Evolutionary conservation across 2,329 filamentous ascomycete genomes (phyloP).

Genomic region (Curvularia sp.): DNA sequence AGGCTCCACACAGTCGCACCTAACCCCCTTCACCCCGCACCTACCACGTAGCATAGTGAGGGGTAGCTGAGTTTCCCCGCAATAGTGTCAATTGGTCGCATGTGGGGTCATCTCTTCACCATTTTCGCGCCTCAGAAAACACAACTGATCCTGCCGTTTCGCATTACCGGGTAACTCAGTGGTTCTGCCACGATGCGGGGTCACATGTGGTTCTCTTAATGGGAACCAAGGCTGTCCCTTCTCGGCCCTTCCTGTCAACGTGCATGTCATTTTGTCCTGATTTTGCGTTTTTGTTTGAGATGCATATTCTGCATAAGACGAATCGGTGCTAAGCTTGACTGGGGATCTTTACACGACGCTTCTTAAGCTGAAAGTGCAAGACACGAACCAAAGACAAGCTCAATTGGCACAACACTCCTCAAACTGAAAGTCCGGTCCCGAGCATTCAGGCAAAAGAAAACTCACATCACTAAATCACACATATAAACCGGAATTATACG

Average conservation of each 20-base stretch:
- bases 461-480: not conserved
- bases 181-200: slow-evolving; percentile 1
- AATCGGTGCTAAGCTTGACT: not conserved
- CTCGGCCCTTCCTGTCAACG: not conserved
- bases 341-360: not conserved
- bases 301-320: not conserved
- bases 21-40: slow-evolving; percentile 20
- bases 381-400: not conserved
- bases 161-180: slow-evolving; percentile 5
- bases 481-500: not conserved
- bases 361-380: not conserved
- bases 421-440: not conserved
- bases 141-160: not conserved
- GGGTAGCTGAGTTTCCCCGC: slow-evolving; percentile 7
- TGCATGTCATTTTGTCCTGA: not conserved
- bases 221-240: not conserved
- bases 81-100: slow-evolving; percentile 9
- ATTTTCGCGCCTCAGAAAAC: slow-evolving; percentile 6
- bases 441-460: not conserved
- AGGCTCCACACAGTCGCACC: not conserved
- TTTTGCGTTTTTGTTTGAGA: not conserved
- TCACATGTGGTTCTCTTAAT: not conserved
- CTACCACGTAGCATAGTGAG: slow-evolving; percentile 15
- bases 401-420: not conserved
- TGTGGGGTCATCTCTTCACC: slow-evolving; percentile 18